Base-by-base conservation (phyloP, 2,329 filamentous ascomycete genomes). In the Colletotrichum sansevieriae region DNA sequence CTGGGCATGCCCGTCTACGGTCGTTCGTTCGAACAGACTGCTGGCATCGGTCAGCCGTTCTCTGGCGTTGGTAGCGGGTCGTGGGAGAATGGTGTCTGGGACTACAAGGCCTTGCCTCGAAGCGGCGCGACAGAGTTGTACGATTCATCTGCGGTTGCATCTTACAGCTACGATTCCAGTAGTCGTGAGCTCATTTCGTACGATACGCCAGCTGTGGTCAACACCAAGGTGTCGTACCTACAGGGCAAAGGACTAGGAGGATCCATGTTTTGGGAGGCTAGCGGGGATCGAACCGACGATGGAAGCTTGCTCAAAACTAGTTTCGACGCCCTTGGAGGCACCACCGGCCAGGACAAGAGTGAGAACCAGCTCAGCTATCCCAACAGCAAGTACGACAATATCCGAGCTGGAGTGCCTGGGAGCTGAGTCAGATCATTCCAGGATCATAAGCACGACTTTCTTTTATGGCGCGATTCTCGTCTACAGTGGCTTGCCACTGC, bases 191-290 rank as follows among this genome's bases (percentile, higher is more conserved):
- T 97, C 79, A 84, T 97, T 71, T 90, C 88, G 22, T 97, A 92
- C 76, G 90, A 92, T 75, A 93, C 87, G 1, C 85, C 89, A 0
- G 80, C 82, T 33, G 86, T 90, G 73, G 84, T 89, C 35, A 77
- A 80, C 58, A 75, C 81, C 72, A 97, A 96, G 81, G 88, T 89
- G 5, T 74, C 81, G 3, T 95, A 91, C 76, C 87, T 94, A 73
- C 84, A 86, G 78, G 74, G 79, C 57, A 83, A 84, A 63, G 85
- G 88, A 0, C 83, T 96, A 1, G 92, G 90, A 3, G 93, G 93
- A 25, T 89, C 87, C 35, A 95, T 96, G 92, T 97, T 92, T 87
- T 97, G 93, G 93, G 92, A 96, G 77, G 89, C 87, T 15, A 92
- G 89, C 70, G 89, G 85, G 8, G 93, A 97, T 77, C 85, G 85